These are phyloP conservation scores for Mrakia blollopis DNA, from an alignment of 768 basidiomycete species.

Conservation along the genomic window DNA sequence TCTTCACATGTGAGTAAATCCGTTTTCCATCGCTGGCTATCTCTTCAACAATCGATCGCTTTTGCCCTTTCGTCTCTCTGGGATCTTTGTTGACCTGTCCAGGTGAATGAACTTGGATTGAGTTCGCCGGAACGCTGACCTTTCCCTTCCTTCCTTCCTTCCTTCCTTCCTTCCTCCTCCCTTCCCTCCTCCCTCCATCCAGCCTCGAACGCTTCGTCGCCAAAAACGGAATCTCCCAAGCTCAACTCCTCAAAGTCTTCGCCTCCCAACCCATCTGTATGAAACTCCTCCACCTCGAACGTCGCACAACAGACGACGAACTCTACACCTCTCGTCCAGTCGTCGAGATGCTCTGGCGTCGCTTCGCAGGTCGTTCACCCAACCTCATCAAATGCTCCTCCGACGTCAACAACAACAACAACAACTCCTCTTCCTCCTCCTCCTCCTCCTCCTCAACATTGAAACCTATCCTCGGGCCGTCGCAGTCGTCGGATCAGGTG, in stretches of 20 bases:
- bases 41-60: not conserved
- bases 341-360: slow-evolving; percentile 88
- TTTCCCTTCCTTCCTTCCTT: not conserved
- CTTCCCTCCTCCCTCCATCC: not conserved
- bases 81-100: not conserved
- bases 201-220: slow-evolving; percentile 94
- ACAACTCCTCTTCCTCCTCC: too few species aligned
- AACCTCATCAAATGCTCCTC: slow-evolving; percentile 65
- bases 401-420: slow-evolving; percentile 52
- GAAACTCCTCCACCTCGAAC: slow-evolving; percentile 93
- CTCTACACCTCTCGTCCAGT: slow-evolving; percentile 92
- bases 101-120: too few species aligned
- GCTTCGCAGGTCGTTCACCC: slow-evolving; percentile 83
- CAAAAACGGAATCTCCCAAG: slow-evolving; percentile 96
- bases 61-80: not conserved
- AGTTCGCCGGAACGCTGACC: not conserved
- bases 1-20: slow-evolving; percentile 70
- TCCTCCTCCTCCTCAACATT: not conserved
- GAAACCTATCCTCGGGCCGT: not conserved
- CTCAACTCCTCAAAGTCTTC: slow-evolving; percentile 85
- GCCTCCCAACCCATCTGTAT: slow-evolving; percentile 81
- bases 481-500: slow-evolving; percentile 28
- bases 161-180: not conserved
- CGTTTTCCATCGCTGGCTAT: not conserved
- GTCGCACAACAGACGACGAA: slow-evolving; percentile 87